Conservation (phyloP, 768 basidiomycete genomes). For the Mrakia frigida region DNA sequence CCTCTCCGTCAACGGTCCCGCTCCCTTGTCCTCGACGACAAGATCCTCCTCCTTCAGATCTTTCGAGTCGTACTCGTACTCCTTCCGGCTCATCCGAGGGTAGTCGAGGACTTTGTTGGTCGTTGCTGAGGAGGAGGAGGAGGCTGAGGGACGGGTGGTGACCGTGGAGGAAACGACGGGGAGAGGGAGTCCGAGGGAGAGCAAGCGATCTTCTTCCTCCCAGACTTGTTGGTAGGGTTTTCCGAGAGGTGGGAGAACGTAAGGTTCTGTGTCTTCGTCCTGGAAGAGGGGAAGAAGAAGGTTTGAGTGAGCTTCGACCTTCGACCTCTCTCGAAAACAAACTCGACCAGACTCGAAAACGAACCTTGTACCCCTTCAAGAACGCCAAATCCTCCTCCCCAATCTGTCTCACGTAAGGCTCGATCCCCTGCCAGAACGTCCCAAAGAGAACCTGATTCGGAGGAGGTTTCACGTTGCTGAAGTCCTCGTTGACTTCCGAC, state of each 20-base stretch:
- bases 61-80: conserved; percentile 53
- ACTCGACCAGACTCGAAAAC: conserved; percentile 24
- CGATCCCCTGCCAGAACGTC: conserved; percentile 82
- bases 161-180: conserved; percentile 6
- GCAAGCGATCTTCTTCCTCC: conserved; percentile 73
- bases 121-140: neutral
- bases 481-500: conserved; percentile 79
- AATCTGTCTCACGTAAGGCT: conserved; percentile 80
- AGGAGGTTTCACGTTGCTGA: conserved; percentile 74
- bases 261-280: conserved; percentile 81
- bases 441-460: conserved; percentile 47
- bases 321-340: neutral
- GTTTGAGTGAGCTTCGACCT: neutral
- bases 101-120: conserved; percentile 7
- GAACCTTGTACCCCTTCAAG: conserved; percentile 66
- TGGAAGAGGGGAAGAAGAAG: conserved; percentile 24
- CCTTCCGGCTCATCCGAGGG: conserved; percentile 1
- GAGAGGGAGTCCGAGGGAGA: conserved; percentile 10
- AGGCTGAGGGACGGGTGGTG: too few species aligned
- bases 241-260: conserved; percentile 76
- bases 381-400: conserved; percentile 95
- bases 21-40: conserved; percentile 66
- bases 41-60: conserved; percentile 65
- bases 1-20: conserved; percentile 82
- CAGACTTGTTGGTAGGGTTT: conserved; percentile 84